phyloP scores from a whole-genome alignment of 2,329 filamentous ascomycete genomes.

The Sclerotinia trifoliorum region DNA sequence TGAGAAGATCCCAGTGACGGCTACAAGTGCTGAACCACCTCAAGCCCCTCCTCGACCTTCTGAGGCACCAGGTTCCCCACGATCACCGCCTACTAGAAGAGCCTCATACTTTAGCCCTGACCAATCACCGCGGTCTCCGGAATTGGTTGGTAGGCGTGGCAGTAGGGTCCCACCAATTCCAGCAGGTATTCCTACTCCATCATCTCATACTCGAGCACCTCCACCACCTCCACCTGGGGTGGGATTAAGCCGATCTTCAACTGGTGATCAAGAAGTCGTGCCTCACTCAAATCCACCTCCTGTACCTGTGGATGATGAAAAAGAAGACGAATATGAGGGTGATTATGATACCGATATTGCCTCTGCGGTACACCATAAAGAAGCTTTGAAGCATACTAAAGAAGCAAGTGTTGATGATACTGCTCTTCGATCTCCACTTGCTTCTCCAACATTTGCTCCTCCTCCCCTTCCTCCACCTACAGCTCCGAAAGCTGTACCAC shows the following conservation, averaged over 20 bases:
- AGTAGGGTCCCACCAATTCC: conserved; percentile 63
- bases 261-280: conserved; percentile 51
- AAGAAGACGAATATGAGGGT: conserved; percentile 91
- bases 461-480: conserved; percentile 53
- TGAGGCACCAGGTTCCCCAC: conserved; percentile 44
- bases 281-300: conserved; percentile 47
- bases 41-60: conserved; percentile 47
- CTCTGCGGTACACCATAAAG: conserved; percentile 89
- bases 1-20: conserved; percentile 46
- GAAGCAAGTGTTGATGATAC: conserved; percentile 75
- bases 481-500: conserved; percentile 60
- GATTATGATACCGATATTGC: conserved; percentile 98
- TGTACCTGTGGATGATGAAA: conserved; percentile 66
- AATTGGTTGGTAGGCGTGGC: conserved; percentile 51
- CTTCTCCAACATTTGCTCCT: conserved; percentile 45
- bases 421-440: conserved; percentile 48
- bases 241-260: conserved; percentile 56
- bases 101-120: conserved; percentile 43
- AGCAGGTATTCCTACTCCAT: conserved; percentile 46
- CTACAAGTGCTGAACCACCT: conserved; percentile 42
- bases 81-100: conserved; percentile 44
- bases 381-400: conserved; percentile 80
- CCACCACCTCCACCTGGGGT: conserved; percentile 64
- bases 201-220: conserved; percentile 59
- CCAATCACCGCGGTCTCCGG: conserved; percentile 39